Base-by-base conservation (phyloP, 164 flowering plant species). In the Macadamia integrifolia region DNA sequence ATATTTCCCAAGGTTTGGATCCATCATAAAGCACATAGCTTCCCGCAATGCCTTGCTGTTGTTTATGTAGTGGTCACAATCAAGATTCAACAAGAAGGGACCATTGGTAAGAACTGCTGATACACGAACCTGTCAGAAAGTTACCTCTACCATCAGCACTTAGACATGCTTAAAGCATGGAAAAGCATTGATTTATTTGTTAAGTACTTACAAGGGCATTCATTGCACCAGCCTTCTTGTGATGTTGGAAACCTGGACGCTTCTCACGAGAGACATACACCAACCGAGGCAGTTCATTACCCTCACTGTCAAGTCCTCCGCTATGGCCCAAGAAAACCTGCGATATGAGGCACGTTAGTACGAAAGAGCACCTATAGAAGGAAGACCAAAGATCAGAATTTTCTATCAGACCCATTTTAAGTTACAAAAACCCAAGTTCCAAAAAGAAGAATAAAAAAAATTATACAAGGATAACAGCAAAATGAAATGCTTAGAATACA, bases 11-110 rank as follows among this genome's bases (percentile, higher is more conserved):
- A 76, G 78, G 42, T 72, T 77, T 28, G 87, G 90, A 64, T 86
- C 90, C 90, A 86, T 86, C 80, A 84, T 64, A 69, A 86, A 84
- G 63, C 90, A 85, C 88, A 85, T 87, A 17, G 87, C 87, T 75
- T 87, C 91, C 61, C 88, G 72, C 59, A 87, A 74, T 2, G 91
- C 91, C 74, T 87, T 87, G 80, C 87, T 80, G 65, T 87, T 87
- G 78, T 87, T 85, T 48, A 86, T 82, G 73, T 86, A 86, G 75
- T 86, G 90, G 72, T 86, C 90, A 80, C 90, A 86, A 65, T 86
- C 91, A 48, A 87, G 87, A 73, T 87, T 87, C 68, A 87, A 76
- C 69, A 87, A 66, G 73, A 73, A 87, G 68, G 88, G 85, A 40
- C 87, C 88, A 76, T 87, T 87, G 32, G 91, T 83, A 31, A 87